These are phyloP conservation scores for Komagataella kurtzmanii DNA, from an alignment of 805 yeast species.

Conservation along the genomic window DNA sequence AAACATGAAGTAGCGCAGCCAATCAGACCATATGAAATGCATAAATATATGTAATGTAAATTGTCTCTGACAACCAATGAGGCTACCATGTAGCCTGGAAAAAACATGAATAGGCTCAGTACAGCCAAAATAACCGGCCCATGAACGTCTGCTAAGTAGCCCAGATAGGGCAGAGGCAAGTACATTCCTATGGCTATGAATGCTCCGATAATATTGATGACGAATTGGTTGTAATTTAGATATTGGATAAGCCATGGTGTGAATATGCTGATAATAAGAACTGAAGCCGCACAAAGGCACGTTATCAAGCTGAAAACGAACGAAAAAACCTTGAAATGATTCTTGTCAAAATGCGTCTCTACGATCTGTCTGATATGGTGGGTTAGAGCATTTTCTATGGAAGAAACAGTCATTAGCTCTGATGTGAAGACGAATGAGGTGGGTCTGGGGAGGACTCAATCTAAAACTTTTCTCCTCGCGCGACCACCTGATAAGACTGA, in stretches of 20 bases:
- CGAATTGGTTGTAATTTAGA: conserved; percentile 50
- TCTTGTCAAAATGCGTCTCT: conserved; percentile 25
- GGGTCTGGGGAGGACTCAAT: background rate
- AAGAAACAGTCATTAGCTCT: conserved; percentile 12
- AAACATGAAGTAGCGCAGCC: conserved; percentile 66
- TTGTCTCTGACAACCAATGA: conserved; percentile 19
- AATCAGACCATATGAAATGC: conserved; percentile 40
- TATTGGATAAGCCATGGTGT: conserved; percentile 50
- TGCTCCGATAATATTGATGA: conserved; percentile 61
- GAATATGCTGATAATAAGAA: conserved; percentile 70
- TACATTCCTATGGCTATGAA: conserved; percentile 73
- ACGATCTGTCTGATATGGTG: conserved; percentile 28
- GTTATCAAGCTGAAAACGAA: conserved; percentile 44
- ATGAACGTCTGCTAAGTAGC: conserved; percentile 72
- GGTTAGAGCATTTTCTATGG: conserved; percentile 27
- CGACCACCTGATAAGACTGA: background rate
- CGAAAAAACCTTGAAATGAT: conserved; percentile 31
- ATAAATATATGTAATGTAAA: conserved; percentile 20
- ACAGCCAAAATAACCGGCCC: conserved; percentile 67
- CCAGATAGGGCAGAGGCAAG: conserved; percentile 68
- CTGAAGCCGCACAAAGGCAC: conserved; percentile 73
- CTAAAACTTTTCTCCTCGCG: background rate
- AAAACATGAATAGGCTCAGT: conserved; percentile 43
- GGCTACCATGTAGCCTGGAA: conserved; percentile 54
- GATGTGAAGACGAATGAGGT: background rate